A percentile compares a stretch with the other conserved stretches of the same genome.
These are phyloP conservation scores for Claviceps arundinis DNA, from an alignment of 2,329 filamentous ascomycete genomes.

Conservation along the genomic window DNA sequence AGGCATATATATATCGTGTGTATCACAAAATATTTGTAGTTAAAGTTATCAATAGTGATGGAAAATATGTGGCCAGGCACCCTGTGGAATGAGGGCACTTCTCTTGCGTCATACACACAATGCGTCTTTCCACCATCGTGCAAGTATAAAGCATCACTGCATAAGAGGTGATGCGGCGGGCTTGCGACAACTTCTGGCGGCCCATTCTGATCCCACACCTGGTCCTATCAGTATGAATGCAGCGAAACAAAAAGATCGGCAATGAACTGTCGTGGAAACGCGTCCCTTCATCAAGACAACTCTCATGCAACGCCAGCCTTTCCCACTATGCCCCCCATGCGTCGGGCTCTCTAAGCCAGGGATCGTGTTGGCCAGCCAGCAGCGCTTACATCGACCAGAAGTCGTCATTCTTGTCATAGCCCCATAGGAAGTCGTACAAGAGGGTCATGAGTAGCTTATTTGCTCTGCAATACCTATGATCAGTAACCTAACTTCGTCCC, in stretches of 20 bases:
- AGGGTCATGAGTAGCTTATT: not conserved
- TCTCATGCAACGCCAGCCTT: not conserved
- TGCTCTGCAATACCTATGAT: too few species aligned
- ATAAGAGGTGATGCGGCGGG: conserved; percentile 36
- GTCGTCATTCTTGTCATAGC: not conserved
- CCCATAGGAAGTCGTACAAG: not conserved
- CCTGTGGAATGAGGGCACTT: too few species aligned
- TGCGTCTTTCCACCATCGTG: conserved; percentile 10
- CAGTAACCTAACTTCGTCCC: too few species aligned
- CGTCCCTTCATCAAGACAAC: not conserved
- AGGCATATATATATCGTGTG: not conserved
- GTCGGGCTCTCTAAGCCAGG: conserved; percentile 19
- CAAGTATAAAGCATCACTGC: conserved; percentile 70
- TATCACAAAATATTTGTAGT: too few species aligned
- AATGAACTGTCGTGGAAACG: too few species aligned
- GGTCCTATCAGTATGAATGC: conserved; percentile 11
- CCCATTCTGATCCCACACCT: conserved; percentile 2
- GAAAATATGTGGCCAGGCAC: conserved; percentile 1
- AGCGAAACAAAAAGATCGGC: too few species aligned
- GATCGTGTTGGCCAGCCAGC: conserved; percentile 16
- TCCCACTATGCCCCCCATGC: conserved; percentile 11
- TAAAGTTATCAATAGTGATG: too few species aligned
- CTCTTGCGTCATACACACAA: too few species aligned
- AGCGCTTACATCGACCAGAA: not conserved
- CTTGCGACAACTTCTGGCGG: conserved; percentile 7